phyloP scores from a whole-genome alignment of 208 protist genomes.

The Entamoeba histolytica region DNA sequence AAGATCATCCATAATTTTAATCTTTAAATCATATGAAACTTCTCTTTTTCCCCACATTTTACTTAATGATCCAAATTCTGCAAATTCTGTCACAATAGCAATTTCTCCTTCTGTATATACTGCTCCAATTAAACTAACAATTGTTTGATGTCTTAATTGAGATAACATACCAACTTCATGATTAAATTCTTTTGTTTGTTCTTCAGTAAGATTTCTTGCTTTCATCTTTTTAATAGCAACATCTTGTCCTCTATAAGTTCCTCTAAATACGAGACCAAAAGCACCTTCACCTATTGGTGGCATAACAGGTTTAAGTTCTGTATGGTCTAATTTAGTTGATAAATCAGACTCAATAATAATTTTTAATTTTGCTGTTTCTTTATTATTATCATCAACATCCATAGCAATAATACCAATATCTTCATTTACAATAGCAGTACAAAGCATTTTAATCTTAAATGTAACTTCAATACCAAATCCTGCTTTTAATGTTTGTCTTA shows the following conservation, averaged over 20 bases:
- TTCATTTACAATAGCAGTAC: not conserved
- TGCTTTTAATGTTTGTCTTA: not conserved
- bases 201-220: not conserved
- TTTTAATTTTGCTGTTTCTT: not conserved
- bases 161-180: not conserved
- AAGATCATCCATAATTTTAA: not conserved
- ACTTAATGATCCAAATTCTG: not conserved
- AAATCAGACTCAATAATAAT: not conserved
- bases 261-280: not conserved
- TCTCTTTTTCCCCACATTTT: not conserved
- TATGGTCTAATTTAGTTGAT: not conserved
- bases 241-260: not conserved
- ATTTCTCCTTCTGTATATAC: not conserved
- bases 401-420: not conserved
- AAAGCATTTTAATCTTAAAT: not conserved
- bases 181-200: not conserved
- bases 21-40: not conserved
- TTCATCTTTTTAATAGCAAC: not conserved
- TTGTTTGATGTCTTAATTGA: not conserved
- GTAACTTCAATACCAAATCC: not conserved
- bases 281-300: not conserved
- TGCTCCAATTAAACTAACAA: not conserved
- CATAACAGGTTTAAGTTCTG: not conserved
- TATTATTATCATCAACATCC: not conserved
- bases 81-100: not conserved